A percentile compares a stretch with the other conserved stretches of the same genome.
phyloP scores from a whole-genome alignment of 345 rosid species.

The Murraya koenigii region DNA sequence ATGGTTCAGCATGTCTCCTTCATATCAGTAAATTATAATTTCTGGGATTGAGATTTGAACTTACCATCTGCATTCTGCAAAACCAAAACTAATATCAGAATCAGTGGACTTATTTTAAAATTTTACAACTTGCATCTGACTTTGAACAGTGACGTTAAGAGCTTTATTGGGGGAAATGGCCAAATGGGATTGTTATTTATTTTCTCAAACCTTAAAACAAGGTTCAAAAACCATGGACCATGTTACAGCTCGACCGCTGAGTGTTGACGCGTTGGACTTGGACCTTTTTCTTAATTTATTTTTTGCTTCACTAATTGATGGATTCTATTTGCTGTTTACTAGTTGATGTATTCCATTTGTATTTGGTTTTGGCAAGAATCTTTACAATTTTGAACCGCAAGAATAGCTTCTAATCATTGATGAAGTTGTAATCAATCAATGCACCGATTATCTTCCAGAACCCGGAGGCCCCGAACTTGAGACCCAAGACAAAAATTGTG shows the following conservation, averaged over 20 bases:
- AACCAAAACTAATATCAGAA: not conserved
- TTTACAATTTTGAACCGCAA: not conserved
- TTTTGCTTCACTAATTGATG: not conserved
- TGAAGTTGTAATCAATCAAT: too few relatives aligned
- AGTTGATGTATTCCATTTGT: too few relatives aligned
- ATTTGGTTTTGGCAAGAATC: not conserved
- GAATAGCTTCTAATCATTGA: too few relatives aligned
- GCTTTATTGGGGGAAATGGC: not conserved
- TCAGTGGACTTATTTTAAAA: not conserved
- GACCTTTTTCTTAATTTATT: not conserved
- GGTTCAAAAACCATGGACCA: constrained; percentile 2
- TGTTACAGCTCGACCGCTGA: not conserved
- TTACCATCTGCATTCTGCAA: not conserved
- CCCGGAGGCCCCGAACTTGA: not conserved
- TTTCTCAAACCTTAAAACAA: not conserved
- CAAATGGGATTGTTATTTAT: not conserved
- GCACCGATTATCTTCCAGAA: not conserved
- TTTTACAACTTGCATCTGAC: not conserved
- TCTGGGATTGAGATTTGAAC: not conserved
- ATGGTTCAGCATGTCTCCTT: not conserved
- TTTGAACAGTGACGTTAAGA: not conserved
- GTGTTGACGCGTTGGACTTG: not conserved
- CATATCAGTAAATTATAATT: not conserved
- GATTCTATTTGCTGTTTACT: too few relatives aligned
- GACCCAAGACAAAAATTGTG: not conserved